A percentile compares a stretch with the other conserved stretches of the same genome.
phyloP scores from a whole-genome alignment of 164 flowering plant species.

The Tetracentron sinense region DNA sequence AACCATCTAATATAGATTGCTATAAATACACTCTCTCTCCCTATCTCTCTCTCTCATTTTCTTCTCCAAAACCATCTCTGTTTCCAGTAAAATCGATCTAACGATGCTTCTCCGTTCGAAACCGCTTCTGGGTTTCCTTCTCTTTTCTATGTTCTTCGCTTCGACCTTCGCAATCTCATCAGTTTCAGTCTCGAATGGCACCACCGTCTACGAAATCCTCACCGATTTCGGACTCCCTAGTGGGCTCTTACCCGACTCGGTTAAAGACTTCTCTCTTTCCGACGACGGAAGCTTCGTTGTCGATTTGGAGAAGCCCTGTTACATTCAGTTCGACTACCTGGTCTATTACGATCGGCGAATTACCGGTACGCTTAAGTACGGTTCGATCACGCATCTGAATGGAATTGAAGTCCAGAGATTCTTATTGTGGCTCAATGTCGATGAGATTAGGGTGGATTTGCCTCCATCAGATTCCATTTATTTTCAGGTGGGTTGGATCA shows the following conservation, averaged over 20 bases:
- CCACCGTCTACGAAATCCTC: conserved; percentile 64
- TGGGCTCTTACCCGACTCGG: conserved; percentile 76
- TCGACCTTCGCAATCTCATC: background rate
- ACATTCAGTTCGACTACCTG: conserved; percentile 69
- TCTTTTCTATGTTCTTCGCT: background rate
- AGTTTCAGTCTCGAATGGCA: background rate
- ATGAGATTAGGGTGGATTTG: conserved; percentile 83
- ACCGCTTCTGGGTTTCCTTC: background rate
- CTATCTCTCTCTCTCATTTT: too few relatives aligned
- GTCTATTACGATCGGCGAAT: conserved; percentile 64
- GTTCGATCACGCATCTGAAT: conserved; percentile 56
- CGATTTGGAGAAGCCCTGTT: conserved; percentile 49
- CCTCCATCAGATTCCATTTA: conserved; percentile 81
- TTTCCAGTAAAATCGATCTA: background rate
- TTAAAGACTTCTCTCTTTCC: conserved; percentile 44
- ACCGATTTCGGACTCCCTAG: conserved; percentile 68
- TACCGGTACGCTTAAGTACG: conserved; percentile 62
- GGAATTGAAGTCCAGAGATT: conserved; percentile 79
- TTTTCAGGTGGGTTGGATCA: conserved; percentile 71
- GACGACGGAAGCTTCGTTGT: conserved; percentile 65
- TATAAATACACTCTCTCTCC: too few relatives aligned
- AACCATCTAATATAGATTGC: too few relatives aligned
- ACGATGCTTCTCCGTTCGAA: conserved; percentile 2
- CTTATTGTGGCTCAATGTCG: conserved; percentile 74
- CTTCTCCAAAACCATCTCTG: too few relatives aligned